Conservation (phyloP, 257 asterid genomes). For the Capsicum rhomboideum region DNA sequence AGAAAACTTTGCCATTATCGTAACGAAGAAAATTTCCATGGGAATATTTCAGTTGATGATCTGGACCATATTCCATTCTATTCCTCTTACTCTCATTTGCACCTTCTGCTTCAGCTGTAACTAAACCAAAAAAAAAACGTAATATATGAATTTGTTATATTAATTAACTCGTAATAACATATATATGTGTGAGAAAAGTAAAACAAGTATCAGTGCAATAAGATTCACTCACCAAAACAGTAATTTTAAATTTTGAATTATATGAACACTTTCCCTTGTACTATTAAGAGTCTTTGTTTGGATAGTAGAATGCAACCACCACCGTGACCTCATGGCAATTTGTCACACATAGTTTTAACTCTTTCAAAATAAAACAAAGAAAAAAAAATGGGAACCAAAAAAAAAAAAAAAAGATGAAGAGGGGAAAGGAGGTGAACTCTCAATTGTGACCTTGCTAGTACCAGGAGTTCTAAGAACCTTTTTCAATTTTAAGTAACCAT, state of each 20-base stretch:
- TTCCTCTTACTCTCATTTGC: conserved; percentile 9
- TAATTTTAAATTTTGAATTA: neutral
- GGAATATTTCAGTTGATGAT: neutral
- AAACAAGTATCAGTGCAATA: too few species aligned
- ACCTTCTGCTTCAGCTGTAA: conserved; percentile 12
- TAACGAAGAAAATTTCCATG: neutral
- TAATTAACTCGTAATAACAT: neutral
- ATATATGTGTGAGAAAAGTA: neutral
- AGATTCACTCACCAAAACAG: neutral
- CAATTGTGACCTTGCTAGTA: neutral
- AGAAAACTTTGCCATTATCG: neutral
- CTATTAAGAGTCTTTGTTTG: neutral
- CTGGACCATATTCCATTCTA: neutral
- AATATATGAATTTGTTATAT: neutral
- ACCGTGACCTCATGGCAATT: neutral
- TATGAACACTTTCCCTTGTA: neutral
- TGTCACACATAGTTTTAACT: neutral
- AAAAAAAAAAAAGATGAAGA: neutral
- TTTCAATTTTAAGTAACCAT: neutral
- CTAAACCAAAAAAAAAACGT: neutral
- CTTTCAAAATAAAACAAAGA: neutral
- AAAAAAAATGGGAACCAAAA: neutral
- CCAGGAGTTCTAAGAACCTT: neutral
- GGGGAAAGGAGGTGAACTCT: neutral
- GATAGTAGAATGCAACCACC: neutral